A percentile compares a stretch with the other conserved stretches of the same genome.
These are phyloP conservation scores for Penicillium brevicompactum DNA, from an alignment of 2,329 filamentous ascomycete species.

Conservation along the genomic window DNA sequence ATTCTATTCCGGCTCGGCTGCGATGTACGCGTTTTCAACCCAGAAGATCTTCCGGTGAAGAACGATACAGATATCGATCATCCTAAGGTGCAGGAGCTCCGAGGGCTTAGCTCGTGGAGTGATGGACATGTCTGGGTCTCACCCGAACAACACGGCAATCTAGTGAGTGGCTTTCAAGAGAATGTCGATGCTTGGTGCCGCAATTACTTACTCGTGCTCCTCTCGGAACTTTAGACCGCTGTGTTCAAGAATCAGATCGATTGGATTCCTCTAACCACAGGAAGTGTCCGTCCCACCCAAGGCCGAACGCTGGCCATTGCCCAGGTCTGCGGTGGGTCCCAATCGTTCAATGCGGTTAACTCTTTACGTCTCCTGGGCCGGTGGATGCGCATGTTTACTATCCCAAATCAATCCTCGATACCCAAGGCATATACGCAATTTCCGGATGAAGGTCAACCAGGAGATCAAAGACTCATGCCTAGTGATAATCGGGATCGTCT, in stretches of 20 bases:
- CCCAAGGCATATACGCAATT: too few relatives aligned
- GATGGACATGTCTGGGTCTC: slow-evolving; percentile 68
- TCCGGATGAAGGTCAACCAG: too few relatives aligned
- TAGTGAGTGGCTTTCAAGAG: slow-evolving; percentile 45
- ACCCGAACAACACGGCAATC: slow-evolving; percentile 67
- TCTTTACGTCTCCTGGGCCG: too few relatives aligned
- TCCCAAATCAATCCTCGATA: too few relatives aligned
- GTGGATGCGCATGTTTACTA: too few relatives aligned
- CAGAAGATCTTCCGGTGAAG: slow-evolving; percentile 61
- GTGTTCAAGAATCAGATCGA: slow-evolving; percentile 34
- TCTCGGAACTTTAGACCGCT: slow-evolving; percentile 49
- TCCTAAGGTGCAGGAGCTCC: slow-evolving; percentile 64
- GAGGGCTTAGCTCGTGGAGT: slow-evolving; percentile 63
- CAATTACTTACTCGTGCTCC: slow-evolving; percentile 5
- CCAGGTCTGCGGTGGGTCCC: too few relatives aligned
- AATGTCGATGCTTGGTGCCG: neutral
- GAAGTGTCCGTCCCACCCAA: too few relatives aligned
- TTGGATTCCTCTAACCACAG: too few relatives aligned
- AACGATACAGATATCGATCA: slow-evolving; percentile 62
- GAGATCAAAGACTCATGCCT: too few relatives aligned
- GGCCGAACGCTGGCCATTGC: too few relatives aligned
- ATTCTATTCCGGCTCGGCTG: slow-evolving; percentile 67
- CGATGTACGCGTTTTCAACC: slow-evolving; percentile 66
- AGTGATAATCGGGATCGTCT: too few relatives aligned
- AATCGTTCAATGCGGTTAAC: too few relatives aligned